These are phyloP conservation scores for Arthrobotrys sphaeroides DNA, from an alignment of 2,329 filamentous ascomycete species.

Conservation along the genomic window DNA sequence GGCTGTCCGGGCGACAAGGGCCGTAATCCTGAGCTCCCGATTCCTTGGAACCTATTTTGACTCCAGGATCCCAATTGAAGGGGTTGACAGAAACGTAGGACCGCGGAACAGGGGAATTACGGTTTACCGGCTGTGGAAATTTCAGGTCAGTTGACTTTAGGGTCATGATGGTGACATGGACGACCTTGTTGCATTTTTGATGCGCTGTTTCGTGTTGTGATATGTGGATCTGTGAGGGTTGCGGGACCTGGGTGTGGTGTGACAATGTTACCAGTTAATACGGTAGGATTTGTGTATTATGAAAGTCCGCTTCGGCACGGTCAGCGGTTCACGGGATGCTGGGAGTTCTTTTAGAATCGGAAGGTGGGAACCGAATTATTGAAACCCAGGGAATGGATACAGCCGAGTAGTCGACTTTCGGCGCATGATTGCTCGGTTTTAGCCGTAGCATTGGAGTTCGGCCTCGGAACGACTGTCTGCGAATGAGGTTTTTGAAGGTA, in stretches of 20 bases:
- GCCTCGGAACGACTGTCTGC: not conserved
- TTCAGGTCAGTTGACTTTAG: constrained; percentile 26
- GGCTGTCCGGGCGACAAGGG: not conserved
- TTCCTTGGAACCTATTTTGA: constrained; percentile 22
- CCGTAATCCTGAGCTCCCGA: constrained; percentile 16
- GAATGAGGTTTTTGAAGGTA: not conserved
- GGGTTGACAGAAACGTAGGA: constrained; percentile 33
- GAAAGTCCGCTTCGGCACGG: not conserved
- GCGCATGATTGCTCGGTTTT: not conserved
- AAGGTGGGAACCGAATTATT: constrained; percentile 20
- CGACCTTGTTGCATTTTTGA: constrained; percentile 41
- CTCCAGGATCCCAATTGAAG: constrained; percentile 16
- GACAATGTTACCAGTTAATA: constrained; percentile 30
- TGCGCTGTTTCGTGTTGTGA: constrained; percentile 32
- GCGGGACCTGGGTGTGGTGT: constrained; percentile 26
- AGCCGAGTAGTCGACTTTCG: constrained; percentile 3
- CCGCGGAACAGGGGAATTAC: not conserved
- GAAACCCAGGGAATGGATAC: constrained; percentile 4
- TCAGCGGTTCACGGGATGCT: not conserved
- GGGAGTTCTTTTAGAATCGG: not conserved
- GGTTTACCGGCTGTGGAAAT: not conserved
- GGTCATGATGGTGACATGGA: constrained; percentile 32
- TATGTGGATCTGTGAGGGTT: not conserved
- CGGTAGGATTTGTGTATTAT: not conserved
- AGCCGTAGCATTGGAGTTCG: constrained; percentile 4